phyloP scores from a whole-genome alignment of 345 rosid species.

The Pistacia atlantica region DNA sequence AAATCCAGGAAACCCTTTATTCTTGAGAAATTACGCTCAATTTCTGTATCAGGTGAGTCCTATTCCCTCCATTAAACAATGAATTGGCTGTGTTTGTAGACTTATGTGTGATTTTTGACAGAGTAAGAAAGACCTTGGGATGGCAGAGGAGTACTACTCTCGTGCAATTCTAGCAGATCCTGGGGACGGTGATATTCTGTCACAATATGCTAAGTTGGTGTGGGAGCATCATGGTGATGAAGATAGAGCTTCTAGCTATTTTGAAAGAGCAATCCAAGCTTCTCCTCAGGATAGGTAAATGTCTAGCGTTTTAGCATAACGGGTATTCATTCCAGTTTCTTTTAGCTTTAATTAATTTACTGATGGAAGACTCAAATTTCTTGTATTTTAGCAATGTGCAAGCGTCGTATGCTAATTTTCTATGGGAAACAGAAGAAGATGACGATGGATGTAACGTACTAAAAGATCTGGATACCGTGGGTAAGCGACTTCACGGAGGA shows the following conservation, averaged over 20 bases:
- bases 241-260: conserved; percentile 45
- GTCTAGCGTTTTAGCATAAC: too few species aligned
- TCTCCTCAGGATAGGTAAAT: conserved; percentile 52
- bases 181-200: conserved; percentile 49
- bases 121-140: conserved; percentile 41
- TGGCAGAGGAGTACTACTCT: conserved; percentile 55
- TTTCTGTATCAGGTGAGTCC: conserved; percentile 50
- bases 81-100: too few species aligned
- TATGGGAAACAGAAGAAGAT: conserved; percentile 59
- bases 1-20: conserved; percentile 57
- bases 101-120: conserved; percentile 18
- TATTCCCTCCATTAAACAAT: not conserved
- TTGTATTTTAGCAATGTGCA: conserved; percentile 52
- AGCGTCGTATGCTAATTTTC: conserved; percentile 65
- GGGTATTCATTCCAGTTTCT: too few species aligned
- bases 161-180: conserved; percentile 62
- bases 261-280: conserved; percentile 52
- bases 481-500: conserved; percentile 14
- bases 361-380: not conserved
- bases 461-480: not conserved
- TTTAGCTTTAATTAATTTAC: too few species aligned
- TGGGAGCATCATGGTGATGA: conserved; percentile 53
- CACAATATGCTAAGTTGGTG: conserved; percentile 48
- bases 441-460: conserved; percentile 23
- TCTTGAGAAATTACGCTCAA: conserved; percentile 62